phyloP scores from a whole-genome alignment of 768 basidiomycete species.

The Boletus rufocinnamomeus region DNA sequence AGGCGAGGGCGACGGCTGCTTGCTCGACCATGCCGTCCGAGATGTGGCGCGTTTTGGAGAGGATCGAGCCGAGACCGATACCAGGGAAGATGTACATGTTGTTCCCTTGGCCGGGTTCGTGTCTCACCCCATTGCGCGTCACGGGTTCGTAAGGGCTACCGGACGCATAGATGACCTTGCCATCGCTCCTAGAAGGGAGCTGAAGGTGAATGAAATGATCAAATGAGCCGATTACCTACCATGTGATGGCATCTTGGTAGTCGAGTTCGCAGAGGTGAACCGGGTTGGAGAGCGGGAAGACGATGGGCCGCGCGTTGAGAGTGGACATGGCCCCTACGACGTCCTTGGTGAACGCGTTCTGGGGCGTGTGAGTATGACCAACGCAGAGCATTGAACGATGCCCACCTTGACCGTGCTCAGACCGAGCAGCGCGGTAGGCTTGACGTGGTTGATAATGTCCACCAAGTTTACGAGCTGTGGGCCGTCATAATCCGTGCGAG shows the following conservation, averaged over 20 bases:
- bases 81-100: constrained; percentile 75
- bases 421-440: constrained; percentile 77
- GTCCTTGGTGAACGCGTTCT: constrained; percentile 62
- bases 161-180: constrained; percentile 68
- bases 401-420: constrained; percentile 56
- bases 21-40: constrained; percentile 73
- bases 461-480: constrained; percentile 58
- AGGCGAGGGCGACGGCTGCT: constrained; percentile 60
- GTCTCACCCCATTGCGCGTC: constrained; percentile 45
- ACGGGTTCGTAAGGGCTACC: constrained; percentile 68
- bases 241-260: constrained; percentile 58
- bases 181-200: constrained; percentile 52
- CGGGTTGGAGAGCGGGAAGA: constrained; percentile 83
- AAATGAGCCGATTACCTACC: constrained; percentile 38
- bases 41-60: constrained; percentile 57
- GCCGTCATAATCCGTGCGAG: constrained; percentile 68
- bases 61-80: constrained; percentile 62
- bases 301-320: constrained; percentile 69
- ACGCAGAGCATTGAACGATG: background rate
- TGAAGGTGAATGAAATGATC: background rate
- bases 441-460: constrained; percentile 70
- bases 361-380: constrained; percentile 1
- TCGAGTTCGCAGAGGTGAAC: constrained; percentile 60
- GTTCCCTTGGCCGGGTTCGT: constrained; percentile 77
- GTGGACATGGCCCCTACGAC: constrained; percentile 64